A percentile compares a stretch with the other conserved stretches of the same genome.
These are phyloP conservation scores for Eleusine coracana DNA, from an alignment of 176 grass and related monocot species.

Conservation along the genomic window DNA sequence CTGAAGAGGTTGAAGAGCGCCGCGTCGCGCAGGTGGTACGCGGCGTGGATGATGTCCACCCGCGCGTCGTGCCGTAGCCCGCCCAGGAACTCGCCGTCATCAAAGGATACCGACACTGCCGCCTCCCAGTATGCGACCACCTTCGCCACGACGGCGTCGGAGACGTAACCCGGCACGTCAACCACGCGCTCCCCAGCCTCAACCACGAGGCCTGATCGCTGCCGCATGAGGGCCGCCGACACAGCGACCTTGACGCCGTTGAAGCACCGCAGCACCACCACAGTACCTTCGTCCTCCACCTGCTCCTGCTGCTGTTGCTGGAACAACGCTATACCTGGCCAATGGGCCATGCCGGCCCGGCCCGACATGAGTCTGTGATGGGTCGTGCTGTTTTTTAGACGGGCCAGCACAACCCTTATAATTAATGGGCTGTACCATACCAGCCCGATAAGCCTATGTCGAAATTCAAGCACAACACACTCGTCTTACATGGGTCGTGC, in stretches of 20 bases:
- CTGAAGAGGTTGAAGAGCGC: constrained; percentile 31
- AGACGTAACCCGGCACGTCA: constrained; percentile 33
- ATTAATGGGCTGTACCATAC: no score
- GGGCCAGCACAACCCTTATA: no score
- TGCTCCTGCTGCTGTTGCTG: background rate
- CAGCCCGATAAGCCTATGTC: no score
- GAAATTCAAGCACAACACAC: no score
- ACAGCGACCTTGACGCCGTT: constrained; percentile 31
- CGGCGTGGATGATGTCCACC: constrained; percentile 50
- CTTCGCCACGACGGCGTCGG: constrained; percentile 25
- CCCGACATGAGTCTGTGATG: no score
- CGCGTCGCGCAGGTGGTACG: constrained; percentile 34
- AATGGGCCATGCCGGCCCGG: no score
- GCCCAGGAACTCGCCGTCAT: constrained; percentile 28
- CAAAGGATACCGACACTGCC: background rate
- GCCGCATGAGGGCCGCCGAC: background rate
- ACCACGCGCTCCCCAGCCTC: constrained; percentile 17
- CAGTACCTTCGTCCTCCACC: background rate
- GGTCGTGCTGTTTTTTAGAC: no score
- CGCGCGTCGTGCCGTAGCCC: constrained; percentile 39
- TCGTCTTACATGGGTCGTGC: no score
- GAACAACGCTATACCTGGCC: no score
- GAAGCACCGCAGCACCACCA: constrained; percentile 43
- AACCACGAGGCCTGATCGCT: constrained; percentile 14
- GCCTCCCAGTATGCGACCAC: constrained; percentile 41